Evolutionary conservation across 1,284 basidiomycete species (phyloP).

Genomic region (Ceratobasidium sp.): DNA sequence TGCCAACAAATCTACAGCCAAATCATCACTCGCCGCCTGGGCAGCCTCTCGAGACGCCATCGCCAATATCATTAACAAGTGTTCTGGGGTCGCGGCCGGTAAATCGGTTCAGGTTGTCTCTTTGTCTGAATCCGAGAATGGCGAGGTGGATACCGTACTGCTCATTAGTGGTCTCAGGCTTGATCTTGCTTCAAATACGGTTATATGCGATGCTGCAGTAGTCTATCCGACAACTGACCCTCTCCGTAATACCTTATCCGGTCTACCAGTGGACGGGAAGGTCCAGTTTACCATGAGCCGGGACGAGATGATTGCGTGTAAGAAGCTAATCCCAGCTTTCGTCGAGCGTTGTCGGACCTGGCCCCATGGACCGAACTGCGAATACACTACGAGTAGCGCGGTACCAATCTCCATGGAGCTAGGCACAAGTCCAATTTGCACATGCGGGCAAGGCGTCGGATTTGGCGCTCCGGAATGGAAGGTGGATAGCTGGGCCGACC

Average conservation of each 20-base stretch:
- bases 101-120: too few relatives aligned
- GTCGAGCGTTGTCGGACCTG: constrained; percentile 29
- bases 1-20: too few relatives aligned
- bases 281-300: too few relatives aligned
- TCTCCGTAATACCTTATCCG: too few relatives aligned
- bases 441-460: constrained; percentile 15
- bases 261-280: too few relatives aligned
- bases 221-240: not conserved
- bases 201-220: constrained; percentile 10
- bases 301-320: too few relatives aligned
- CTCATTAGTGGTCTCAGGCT: constrained; percentile 13
- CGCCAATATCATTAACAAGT: not conserved
- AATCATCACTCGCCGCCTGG: constrained; percentile 7
- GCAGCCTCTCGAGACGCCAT: constrained; percentile 7
- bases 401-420: not conserved
- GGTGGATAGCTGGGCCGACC: not conserved
- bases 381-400: not conserved
- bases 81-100: too few relatives aligned
- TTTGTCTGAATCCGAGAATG: not conserved
- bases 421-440: constrained; percentile 4
- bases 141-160: not conserved
- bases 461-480: constrained; percentile 18
- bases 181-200: constrained; percentile 8
- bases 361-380: constrained; percentile 20
- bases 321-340: constrained; percentile 24